phyloP scores from a whole-genome alignment of 495 filamentous ascomycete genomes.

The Thermochaetoides thermophila region DNA sequence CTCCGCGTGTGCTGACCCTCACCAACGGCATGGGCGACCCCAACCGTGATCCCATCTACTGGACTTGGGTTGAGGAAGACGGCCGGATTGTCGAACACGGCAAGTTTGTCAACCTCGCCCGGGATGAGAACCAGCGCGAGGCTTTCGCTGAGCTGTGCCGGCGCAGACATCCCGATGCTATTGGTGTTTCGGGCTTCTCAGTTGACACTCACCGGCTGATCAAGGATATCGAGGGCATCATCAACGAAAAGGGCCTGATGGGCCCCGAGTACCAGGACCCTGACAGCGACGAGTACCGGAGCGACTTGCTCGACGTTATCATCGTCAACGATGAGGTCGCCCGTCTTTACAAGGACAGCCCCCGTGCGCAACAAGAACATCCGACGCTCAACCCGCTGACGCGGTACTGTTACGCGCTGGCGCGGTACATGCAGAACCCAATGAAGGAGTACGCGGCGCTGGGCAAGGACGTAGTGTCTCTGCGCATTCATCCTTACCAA shows the following conservation, averaged over 20 bases:
- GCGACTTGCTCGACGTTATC: constrained; percentile 67
- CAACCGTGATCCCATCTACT: constrained; percentile 65
- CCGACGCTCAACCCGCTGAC: constrained; percentile 61
- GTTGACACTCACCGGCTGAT: constrained; percentile 75
- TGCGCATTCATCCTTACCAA: constrained; percentile 80
- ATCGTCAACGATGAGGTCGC: constrained; percentile 95
- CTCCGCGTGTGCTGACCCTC: constrained; percentile 71
- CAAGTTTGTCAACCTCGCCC: constrained; percentile 61
- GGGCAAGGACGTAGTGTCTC: constrained; percentile 70
- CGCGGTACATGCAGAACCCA: constrained; percentile 82
- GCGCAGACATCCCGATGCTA: constrained; percentile 71
- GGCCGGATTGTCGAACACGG: constrained; percentile 78
- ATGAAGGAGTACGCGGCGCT: constrained; percentile 91
- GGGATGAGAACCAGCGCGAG: constrained; percentile 51
- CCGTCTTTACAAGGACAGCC: constrained; percentile 79
- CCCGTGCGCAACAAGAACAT: constrained; percentile 65
- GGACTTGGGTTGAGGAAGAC: constrained; percentile 87
- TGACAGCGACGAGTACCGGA: constrained; percentile 46
- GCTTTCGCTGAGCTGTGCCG: constrained; percentile 59
- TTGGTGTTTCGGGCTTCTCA: constrained; percentile 80
- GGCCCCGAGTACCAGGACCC: constrained; percentile 57
- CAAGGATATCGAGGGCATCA: constrained; percentile 58
- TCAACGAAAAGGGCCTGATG: constrained; percentile 56
- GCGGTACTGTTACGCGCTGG: constrained; percentile 77
- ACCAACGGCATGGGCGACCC: constrained; percentile 68